Evolutionary conservation across 2,329 filamentous ascomycete species (phyloP).

Genomic region (Cyclaneusma minus): DNA sequence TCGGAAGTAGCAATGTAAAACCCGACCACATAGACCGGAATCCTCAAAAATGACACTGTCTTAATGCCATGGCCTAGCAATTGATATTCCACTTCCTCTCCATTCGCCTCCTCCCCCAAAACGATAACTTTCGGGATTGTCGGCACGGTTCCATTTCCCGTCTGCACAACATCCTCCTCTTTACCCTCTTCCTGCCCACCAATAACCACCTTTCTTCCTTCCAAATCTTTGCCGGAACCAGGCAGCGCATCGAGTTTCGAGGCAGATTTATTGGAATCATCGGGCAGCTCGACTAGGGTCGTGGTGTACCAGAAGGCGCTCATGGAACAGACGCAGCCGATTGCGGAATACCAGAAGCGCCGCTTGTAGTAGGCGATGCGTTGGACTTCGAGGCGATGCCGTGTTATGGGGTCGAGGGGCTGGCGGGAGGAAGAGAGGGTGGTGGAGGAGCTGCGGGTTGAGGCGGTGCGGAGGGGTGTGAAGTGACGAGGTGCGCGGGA

Average conservation of each 20-base stretch:
- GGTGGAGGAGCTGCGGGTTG: constrained; percentile 1
- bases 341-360: constrained; percentile 13
- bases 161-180: constrained; percentile 19
- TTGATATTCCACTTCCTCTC: constrained; percentile 55
- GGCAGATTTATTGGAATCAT: no score
- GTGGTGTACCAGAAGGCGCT: constrained; percentile 17
- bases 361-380: constrained; percentile 15
- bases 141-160: constrained; percentile 17
- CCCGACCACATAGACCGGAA: constrained; percentile 90
- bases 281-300: constrained; percentile 13
- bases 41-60: constrained; percentile 74
- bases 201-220: constrained; percentile 14
- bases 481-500: no score
- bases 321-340: constrained; percentile 15
- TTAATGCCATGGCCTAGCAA: constrained; percentile 77
- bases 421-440: constrained; percentile 1
- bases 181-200: constrained; percentile 20
- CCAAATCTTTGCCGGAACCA: constrained; percentile 3
- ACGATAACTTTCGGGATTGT: no score
- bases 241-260: constrained; percentile 9
- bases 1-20: constrained; percentile 80
- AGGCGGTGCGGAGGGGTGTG: no score
- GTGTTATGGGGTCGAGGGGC: constrained; percentile 1
- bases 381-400: constrained; percentile 2
- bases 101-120: constrained; percentile 5